These are phyloP conservation scores for Nothophoma quercina DNA, from an alignment of 2,329 filamentous ascomycete species.

Conservation along the genomic window DNA sequence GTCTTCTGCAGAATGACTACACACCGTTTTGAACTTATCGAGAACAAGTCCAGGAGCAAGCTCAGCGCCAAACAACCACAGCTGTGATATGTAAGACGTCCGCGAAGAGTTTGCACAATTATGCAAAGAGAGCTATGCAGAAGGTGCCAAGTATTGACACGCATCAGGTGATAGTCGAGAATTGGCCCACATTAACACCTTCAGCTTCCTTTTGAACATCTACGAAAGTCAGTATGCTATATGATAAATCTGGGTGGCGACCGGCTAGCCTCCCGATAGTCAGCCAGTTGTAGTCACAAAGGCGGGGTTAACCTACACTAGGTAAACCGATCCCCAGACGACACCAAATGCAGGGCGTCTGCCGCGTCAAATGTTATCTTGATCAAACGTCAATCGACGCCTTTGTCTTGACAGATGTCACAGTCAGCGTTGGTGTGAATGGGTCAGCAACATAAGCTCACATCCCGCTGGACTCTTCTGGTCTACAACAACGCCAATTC, in stretches of 20 bases:
- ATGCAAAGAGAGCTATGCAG: not conserved
- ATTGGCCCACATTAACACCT: not conserved
- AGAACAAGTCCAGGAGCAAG: no score
- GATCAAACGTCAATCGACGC: not conserved
- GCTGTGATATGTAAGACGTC: not conserved
- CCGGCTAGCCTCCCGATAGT: slow-evolving; percentile 2
- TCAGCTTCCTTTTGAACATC: not conserved
- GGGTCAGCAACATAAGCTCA: not conserved
- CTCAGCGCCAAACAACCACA: no score
- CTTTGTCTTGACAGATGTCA: not conserved
- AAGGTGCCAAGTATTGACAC: not conserved
- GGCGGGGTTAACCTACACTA: slow-evolving; percentile 15
- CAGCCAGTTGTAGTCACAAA: not conserved
- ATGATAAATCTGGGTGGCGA: slow-evolving; percentile 1
- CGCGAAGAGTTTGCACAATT: no score
- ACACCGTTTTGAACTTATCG: no score
- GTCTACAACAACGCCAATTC: not conserved
- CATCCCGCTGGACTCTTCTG: not conserved
- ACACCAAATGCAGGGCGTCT: not conserved
- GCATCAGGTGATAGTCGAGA: not conserved
- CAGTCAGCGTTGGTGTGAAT: not conserved
- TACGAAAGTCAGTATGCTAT: not conserved
- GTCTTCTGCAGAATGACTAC: no score
- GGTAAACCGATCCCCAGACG: slow-evolving; percentile 12
- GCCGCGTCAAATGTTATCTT: slow-evolving; percentile 7